Evolutionary conservation across 1,284 basidiomycete genomes (phyloP), one percentile per base, ranked within the genome.

Genomic region (Hymenochaete sp.): DNA sequence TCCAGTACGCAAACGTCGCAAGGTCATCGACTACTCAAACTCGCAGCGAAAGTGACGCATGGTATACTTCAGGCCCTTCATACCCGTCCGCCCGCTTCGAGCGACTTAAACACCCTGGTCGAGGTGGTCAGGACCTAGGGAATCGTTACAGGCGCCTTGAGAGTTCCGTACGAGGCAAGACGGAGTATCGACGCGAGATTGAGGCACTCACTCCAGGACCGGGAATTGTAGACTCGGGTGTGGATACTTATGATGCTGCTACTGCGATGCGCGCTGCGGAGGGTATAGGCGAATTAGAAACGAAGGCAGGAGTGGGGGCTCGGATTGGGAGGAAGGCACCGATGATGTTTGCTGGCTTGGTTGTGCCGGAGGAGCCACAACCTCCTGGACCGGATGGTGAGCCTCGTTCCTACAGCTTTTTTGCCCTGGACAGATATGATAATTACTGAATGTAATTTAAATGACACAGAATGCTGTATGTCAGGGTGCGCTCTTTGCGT

Each of bases 401-500:
- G 71, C 38, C 16, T 19, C 24, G 13, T 42, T 25, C 41, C 13
- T 33, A 7, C 11, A 16, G 8, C 24, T 4, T 13, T 11, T 25
- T 32, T 29, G 1, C 13, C 3, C 11, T 46, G 26, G 14, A 10
- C 25, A n/a, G 49, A 35, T 16, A 27, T 25, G 22, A 13, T 36
- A 13, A 2, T 8, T 22, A 26, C 45, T 5, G 16, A 6, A 9
- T 24, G 39, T 25, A 16, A 52, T 9, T 36, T 21, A 8, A 35
- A 42, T 33, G 22, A 4, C 3, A 3, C 53, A 90, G 87, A 91
- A 63, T 92, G 90, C 62, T 93, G 90, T 64, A 92, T 91, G 88
- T 90, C 86, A 7, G 88, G 88, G 24, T 93, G 91, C 56, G 85
- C 88, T 0, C 66, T 91, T 27, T 93, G 91, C 61, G 85, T 93